A percentile compares a stretch with the other conserved stretches of the same genome.
Evolutionary conservation across 164 flowering plant genomes (phyloP).

Genomic region (Tetrastigma voinierianum): DNA sequence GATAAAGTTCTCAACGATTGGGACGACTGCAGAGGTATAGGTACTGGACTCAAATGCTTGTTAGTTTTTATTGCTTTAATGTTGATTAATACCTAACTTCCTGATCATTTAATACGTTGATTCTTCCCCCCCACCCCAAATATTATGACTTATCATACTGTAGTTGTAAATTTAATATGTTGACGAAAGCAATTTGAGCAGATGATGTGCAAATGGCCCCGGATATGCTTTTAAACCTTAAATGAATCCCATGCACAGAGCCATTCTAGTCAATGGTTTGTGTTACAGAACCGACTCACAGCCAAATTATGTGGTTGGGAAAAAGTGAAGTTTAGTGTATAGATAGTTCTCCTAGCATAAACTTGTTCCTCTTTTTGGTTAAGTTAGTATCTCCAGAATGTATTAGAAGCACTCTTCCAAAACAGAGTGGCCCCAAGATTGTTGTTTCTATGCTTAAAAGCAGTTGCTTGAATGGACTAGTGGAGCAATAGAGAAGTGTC

Average conservation of each 20-base stretch:
- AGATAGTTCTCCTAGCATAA: neutral
- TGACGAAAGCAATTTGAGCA: neutral
- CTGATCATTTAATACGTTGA: neutral
- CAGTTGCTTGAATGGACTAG: neutral
- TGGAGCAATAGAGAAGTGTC: neutral
- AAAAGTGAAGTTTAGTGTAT: neutral
- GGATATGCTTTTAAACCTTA: neutral
- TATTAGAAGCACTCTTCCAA: too few species aligned
- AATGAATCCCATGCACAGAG: neutral
- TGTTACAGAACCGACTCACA: neutral
- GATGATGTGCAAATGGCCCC: neutral
- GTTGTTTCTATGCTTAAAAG: too few species aligned
- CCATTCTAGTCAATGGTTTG: neutral
- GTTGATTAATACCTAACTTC: neutral
- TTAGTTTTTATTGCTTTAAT: neutral
- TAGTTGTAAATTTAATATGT: too few species aligned
- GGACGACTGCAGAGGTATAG: conserved; percentile 93
- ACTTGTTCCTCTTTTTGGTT: too few species aligned
- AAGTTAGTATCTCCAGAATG: too few species aligned
- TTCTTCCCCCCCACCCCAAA: neutral
- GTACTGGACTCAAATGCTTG: neutral
- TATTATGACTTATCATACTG: too few species aligned
- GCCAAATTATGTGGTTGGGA: neutral
- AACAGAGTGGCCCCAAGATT: too few species aligned
- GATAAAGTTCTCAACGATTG: conserved; percentile 46